Evolutionary conservation across 208 protist species (phyloP).

Genomic region (Balamuthia mandrillaris): DNA sequence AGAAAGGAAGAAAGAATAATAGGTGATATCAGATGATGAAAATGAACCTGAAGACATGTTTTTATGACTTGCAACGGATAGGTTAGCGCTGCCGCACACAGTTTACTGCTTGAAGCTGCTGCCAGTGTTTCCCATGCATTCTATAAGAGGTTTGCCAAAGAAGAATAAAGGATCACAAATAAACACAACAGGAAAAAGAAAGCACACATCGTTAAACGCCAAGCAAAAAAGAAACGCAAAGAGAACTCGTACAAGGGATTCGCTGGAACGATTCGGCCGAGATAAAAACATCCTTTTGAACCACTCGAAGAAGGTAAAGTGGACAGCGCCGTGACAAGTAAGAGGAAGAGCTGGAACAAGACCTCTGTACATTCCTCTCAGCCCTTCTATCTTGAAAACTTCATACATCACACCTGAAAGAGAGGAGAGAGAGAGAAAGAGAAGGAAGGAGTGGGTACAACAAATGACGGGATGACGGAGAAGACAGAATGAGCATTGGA

Average conservation of each 20-base stretch:
- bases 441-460: background rate
- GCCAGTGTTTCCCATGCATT: background rate
- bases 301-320: background rate
- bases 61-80: slow-evolving; percentile 25
- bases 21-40: too few species aligned
- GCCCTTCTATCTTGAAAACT: background rate
- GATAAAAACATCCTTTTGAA: background rate
- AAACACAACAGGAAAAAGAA: background rate
- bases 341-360: background rate
- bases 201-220: background rate
- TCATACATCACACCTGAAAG: background rate
- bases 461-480: background rate
- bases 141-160: background rate
- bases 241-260: background rate
- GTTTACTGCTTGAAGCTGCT: background rate
- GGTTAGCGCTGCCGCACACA: background rate
- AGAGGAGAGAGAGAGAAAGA: background rate
- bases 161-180: background rate
- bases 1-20: too few species aligned
- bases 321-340: background rate
- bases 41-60: slow-evolving; percentile 1
- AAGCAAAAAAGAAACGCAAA: background rate
- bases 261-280: background rate
- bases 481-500: background rate
- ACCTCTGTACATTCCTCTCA: background rate